Base-by-base conservation (phyloP, 495 filamentous ascomycete species). In the Saxophila tyrrhenica region DNA sequence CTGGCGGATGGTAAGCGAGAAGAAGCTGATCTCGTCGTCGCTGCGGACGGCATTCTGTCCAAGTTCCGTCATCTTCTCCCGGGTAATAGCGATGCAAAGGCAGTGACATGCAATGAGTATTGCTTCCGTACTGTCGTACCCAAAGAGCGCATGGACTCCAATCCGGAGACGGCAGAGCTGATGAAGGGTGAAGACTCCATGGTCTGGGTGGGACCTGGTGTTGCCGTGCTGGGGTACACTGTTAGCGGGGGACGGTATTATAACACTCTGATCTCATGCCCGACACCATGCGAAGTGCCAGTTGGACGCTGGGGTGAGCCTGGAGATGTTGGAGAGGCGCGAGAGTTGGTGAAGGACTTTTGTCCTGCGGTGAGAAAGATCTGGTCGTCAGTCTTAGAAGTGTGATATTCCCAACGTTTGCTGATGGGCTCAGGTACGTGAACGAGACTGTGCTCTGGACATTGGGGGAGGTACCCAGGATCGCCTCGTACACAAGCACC, bases 41-140 rank as follows among this genome's bases (percentile, higher is more conserved):
- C 57, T 11, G 63, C 64, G 0, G 67, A 68, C 41, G 60, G 59
- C 0, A 70, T 77, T 29, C 65, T 62, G 2, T 75, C 73, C 3
- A 39, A 39, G 41, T 42, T 54, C 41, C 17, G 17, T 21, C 24
- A 45, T 54, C 11, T 54, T 39, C 3, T 13, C 3, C 35, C 29
- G 29, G 29, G 13, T 13, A 35, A 35, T 13, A 13, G 7, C 13
- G 29, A 35, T 35, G 51, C 24, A 16, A 17, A 45, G 24, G 39
- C 51, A 8, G 17, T 19, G 17, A 17, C 51, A 16, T 54, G 16
- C 41, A 45, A 54, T 11, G 51, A 54, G n/a, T 45, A 7, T 9
- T 25, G 21, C 23, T 54, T 54, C 51, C 51, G 51, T 16, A 39
- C 51, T 23, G 32, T 54, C 5, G 22, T 48, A 1, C 42, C 42